Evolutionary conservation across 257 asterid genomes (phyloP).

Genomic region (Solanum pimpinellifolium): DNA sequence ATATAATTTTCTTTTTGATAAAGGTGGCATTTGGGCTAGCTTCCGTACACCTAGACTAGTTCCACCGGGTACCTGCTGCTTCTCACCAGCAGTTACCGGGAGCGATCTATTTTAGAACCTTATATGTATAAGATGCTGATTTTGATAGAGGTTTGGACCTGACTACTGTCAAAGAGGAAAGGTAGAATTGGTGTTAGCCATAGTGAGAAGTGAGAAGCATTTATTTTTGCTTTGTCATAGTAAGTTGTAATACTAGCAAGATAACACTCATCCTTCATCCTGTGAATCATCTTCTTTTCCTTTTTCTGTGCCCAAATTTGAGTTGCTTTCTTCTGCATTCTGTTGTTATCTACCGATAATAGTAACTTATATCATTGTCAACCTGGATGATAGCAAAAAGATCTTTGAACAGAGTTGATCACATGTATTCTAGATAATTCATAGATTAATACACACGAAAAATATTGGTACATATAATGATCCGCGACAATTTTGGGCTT

Average conservation of each 20-base stretch:
- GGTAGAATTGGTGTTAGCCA: neutral
- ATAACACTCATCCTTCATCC: neutral
- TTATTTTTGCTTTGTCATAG: neutral
- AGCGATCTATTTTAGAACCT: neutral
- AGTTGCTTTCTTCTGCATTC: neutral
- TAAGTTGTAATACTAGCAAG: neutral
- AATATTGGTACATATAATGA: neutral
- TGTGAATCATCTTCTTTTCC: neutral
- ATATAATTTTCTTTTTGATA: neutral
- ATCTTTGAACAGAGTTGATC: neutral
- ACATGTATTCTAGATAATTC: neutral
- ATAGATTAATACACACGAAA: neutral
- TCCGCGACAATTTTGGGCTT: neutral
- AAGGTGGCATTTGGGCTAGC: neutral
- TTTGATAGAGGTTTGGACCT: neutral
- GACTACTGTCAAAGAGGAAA: neutral
- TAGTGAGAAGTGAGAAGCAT: neutral
- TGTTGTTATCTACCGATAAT: neutral
- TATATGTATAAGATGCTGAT: neutral
- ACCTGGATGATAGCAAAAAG: neutral
- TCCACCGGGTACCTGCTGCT: neutral
- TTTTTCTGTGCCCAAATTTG: neutral
- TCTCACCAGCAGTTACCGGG: neutral
- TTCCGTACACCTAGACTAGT: neutral
- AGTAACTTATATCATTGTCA: neutral